Evolutionary conservation across 1,284 basidiomycete species (phyloP).

Genomic region (Albatrellus sp.): DNA sequence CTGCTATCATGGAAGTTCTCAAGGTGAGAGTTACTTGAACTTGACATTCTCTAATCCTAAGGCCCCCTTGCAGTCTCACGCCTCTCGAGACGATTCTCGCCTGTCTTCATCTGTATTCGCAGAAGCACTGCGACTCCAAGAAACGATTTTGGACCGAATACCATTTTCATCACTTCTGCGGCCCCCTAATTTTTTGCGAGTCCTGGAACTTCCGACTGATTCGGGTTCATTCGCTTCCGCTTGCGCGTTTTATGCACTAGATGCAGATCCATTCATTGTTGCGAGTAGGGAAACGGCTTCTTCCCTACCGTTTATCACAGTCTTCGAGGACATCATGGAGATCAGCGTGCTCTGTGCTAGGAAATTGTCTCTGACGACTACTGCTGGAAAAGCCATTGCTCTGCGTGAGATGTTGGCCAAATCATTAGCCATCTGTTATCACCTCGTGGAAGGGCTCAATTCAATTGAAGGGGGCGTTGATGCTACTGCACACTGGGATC

Average conservation of each 20-base stretch:
- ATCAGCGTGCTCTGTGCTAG: conserved; percentile 35
- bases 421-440: conserved; percentile 35
- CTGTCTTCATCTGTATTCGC: conserved; percentile 6
- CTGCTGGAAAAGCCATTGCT: conserved; percentile 13
- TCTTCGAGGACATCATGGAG: conserved; percentile 39
- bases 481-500: conserved; percentile 35
- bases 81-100: conserved; percentile 23
- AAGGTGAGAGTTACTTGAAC: conserved; percentile 30
- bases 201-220: conserved; percentile 11
- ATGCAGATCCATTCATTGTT: conserved; percentile 12
- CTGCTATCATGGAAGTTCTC: conserved; percentile 49
- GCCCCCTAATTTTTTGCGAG: conserved; percentile 29
- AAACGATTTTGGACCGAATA: conserved; percentile 34
- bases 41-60: conserved; percentile 2
- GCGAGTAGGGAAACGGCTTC: conserved; percentile 12
- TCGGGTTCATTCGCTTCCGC: conserved; percentile 42
- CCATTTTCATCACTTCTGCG: conserved; percentile 36
- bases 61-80: conserved; percentile 23
- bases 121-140: conserved; percentile 15
- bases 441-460: conserved; percentile 32
- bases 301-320: conserved; percentile 38
- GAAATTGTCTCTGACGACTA: conserved; percentile 19
- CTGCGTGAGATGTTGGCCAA: conserved; percentile 37
- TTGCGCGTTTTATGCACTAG: conserved; percentile 45
- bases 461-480: conserved; percentile 13